Percentiles rank a stretch among this genome's conserved stretches.
phyloP scores from a whole-genome alignment of 768 basidiomycete species.

The Lactifluus hygrophoroides region DNA sequence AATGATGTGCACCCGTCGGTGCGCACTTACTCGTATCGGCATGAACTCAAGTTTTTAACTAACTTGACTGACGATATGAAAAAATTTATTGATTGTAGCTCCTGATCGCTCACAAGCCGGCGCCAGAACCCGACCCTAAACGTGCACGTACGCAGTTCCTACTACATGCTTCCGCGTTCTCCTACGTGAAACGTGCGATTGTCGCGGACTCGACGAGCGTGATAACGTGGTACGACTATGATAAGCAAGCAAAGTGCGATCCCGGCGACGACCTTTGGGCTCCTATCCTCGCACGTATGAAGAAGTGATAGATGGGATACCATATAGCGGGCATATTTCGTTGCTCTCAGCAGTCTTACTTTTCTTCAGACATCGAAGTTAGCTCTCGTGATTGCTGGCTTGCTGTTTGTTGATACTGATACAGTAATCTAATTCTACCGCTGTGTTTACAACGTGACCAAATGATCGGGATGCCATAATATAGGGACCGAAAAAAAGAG shows the following conservation, averaged over 20 bases:
- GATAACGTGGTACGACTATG: slow-evolving; percentile 76
- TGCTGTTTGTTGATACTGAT: slow-evolving; percentile 1
- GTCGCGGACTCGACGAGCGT: slow-evolving; percentile 58
- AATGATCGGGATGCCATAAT: not conserved
- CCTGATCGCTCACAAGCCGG: slow-evolving; percentile 53
- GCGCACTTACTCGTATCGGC: too few species aligned
- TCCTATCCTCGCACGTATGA: slow-evolving; percentile 26
- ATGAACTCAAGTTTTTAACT: too few species aligned
- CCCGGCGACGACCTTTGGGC: slow-evolving; percentile 44
- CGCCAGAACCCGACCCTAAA: slow-evolving; percentile 22
- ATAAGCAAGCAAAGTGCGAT: slow-evolving; percentile 51
- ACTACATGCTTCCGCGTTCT: slow-evolving; percentile 50
- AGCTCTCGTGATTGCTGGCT: not conserved
- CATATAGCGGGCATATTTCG: too few species aligned
- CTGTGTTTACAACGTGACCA: not conserved
- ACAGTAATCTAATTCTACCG: slow-evolving; percentile 16
- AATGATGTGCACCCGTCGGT: too few species aligned
- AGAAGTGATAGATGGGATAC: not conserved
- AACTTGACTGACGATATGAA: too few species aligned
- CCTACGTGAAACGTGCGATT: slow-evolving; percentile 49
- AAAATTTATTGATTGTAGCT: slow-evolving; percentile 36
- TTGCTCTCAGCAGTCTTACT: not conserved
- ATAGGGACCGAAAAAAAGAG: not conserved
- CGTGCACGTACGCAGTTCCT: slow-evolving; percentile 36
- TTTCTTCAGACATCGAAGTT: not conserved